These are phyloP conservation scores for Podospora pseudoanserina DNA, from an alignment of 495 filamentous ascomycete species.

Conservation along the genomic window DNA sequence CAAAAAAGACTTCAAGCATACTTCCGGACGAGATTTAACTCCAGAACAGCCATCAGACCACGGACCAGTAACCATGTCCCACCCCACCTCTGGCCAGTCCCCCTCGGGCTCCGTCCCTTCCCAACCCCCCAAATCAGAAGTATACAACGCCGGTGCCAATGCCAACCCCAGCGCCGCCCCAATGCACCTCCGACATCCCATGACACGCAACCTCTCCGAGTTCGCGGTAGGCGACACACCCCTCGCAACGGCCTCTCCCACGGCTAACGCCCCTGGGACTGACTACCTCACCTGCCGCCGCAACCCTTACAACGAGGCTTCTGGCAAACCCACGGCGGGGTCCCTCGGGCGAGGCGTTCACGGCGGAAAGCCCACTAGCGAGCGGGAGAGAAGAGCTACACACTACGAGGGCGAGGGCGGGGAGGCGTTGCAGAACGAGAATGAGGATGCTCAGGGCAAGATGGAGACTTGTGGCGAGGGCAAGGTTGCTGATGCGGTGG, in stretches of 20 bases:
- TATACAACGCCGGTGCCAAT: constrained; percentile 31
- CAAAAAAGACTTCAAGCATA: background rate
- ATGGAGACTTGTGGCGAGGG: constrained; percentile 55
- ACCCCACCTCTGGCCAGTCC: constrained; percentile 25
- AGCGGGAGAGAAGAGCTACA: constrained; percentile 16
- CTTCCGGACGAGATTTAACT: background rate
- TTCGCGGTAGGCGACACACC: constrained; percentile 36
- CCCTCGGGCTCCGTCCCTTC: constrained; percentile 37
- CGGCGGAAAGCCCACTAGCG: constrained; percentile 30
- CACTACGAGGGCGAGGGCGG: constrained; percentile 4
- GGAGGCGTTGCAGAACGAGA: constrained; percentile 26
- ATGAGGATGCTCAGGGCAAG: constrained; percentile 50
- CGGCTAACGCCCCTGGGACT: constrained; percentile 17
- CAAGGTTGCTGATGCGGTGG: constrained; percentile 49
- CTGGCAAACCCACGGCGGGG: constrained; percentile 21
- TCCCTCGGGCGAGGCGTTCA: constrained; percentile 34
- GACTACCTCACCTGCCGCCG: constrained; percentile 29
- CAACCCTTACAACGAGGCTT: constrained; percentile 14
- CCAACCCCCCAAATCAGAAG: constrained; percentile 52
- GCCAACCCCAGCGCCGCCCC: background rate
- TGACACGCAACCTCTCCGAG: constrained; percentile 48
- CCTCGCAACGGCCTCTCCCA: background rate
- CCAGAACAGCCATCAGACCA: background rate
- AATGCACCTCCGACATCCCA: constrained; percentile 41
- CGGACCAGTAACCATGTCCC: constrained; percentile 8